phyloP scores from a whole-genome alignment of 768 basidiomycete species.

The Termitomyces sp. region DNA sequence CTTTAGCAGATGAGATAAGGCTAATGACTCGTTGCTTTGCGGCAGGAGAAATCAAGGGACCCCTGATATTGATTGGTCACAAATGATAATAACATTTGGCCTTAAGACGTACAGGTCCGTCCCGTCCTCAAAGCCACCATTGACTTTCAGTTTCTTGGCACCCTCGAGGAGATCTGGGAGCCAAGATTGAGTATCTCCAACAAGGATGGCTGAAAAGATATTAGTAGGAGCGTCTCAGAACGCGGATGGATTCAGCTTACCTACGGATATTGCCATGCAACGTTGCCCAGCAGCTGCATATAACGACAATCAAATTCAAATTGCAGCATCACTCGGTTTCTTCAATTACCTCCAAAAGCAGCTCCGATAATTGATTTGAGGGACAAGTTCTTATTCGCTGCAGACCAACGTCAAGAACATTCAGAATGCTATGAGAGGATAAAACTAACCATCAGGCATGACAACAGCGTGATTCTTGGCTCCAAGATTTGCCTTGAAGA shows the following conservation, averaged over 20 bases:
- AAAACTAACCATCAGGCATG: conserved; percentile 81
- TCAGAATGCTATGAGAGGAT: neutral
- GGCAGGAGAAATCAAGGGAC: conserved; percentile 76
- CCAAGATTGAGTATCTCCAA: conserved; percentile 78
- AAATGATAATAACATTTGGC: neutral
- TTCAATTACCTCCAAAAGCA: conserved; percentile 72
- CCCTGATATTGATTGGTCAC: conserved; percentile 31
- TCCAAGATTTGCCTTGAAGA: conserved; percentile 56
- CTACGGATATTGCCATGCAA: conserved; percentile 94
- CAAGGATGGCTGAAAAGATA: conserved; percentile 55
- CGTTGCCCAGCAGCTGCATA: conserved; percentile 85
- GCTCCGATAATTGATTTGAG: conserved; percentile 91
- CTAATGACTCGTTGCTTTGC: conserved; percentile 74
- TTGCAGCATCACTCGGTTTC: conserved; percentile 2
- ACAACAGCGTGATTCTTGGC: conserved; percentile 94
- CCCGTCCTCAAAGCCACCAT: conserved; percentile 84
- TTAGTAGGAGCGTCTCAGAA: neutral
- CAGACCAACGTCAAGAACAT: neutral
- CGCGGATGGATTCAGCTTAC: conserved; percentile 32
- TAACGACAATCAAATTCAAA: conserved; percentile 7
- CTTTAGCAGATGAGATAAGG: conserved; percentile 67
- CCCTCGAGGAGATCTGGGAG: conserved; percentile 82
- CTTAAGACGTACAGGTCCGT: conserved; percentile 60
- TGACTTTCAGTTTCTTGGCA: conserved; percentile 73
- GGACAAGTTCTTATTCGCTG: conserved; percentile 88